phyloP scores from a whole-genome alignment of 2,329 filamentous ascomycete species.

The Aspergillus aculeatinus region DNA sequence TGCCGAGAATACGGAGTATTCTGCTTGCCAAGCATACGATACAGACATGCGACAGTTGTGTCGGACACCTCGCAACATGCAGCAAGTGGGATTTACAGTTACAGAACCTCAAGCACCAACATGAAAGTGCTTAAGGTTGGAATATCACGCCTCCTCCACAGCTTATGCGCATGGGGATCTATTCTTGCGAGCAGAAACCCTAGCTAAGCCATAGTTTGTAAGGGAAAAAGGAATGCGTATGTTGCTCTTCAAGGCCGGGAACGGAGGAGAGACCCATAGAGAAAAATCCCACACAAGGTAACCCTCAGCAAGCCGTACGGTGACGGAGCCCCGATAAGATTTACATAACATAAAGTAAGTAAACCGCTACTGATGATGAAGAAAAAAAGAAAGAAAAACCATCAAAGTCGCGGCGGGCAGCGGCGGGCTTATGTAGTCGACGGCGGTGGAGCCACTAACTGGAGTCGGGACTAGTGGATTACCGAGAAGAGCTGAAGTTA shows the following conservation, averaged over 20 bases:
- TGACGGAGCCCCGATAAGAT: conserved; percentile 49
- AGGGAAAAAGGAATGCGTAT: conserved; percentile 47
- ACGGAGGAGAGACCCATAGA: conserved; percentile 50
- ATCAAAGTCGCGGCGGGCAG: conserved; percentile 14
- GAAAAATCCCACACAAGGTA: conserved; percentile 44
- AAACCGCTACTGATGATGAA: conserved; percentile 55
- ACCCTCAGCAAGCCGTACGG: conserved; percentile 51
- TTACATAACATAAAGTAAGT: conserved; percentile 44
- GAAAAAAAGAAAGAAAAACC: conserved; percentile 39
- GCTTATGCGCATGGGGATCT: conserved; percentile 44
- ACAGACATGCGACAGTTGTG: too few species aligned
- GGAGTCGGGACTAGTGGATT: conserved; percentile 22
- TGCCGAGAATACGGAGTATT: too few species aligned
- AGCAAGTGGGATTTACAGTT: not conserved
- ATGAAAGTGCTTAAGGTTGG: conserved; percentile 17
- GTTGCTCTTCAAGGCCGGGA: conserved; percentile 49
- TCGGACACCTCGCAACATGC: not conserved
- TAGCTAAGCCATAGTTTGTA: conserved; percentile 46
- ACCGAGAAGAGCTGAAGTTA: conserved; percentile 6
- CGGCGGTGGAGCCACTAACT: conserved; percentile 22
- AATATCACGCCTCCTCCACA: conserved; percentile 51
- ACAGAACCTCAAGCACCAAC: not conserved
- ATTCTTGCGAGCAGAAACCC: conserved; percentile 38
- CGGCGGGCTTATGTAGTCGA: conserved; percentile 31
- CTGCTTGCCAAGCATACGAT: too few species aligned